Base-by-base conservation (phyloP, 1,284 basidiomycete species). In the Pisolithus thermaeus region DNA sequence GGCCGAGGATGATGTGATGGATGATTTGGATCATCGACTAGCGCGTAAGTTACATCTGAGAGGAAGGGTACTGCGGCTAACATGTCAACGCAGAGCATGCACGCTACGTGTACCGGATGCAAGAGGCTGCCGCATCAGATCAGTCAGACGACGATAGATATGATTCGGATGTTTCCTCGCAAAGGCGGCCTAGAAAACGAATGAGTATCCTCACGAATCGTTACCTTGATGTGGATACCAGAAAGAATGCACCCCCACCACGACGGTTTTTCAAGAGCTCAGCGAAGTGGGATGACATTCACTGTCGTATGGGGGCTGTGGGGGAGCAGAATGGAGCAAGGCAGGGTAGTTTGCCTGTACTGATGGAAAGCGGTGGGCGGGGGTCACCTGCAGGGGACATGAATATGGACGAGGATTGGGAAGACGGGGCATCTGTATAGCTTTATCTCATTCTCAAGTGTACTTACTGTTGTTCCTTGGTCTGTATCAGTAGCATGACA, bases 131-230 rank as follows among this genome's bases (percentile, higher is more conserved):
- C 23, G 72, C 71, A 28, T 64, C 69, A 2, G 71, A 72, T n/a
- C 74, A 77, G 42, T 75, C 75, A 1, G 73, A 78, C 35, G 73
- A 73, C 12, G 83, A 83, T 46, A 71, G 75, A 0, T 79, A 80
- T 25, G 76, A 77, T 43, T 80, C 79, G 7, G 72, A 73, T 38
- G 68, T 67, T 25, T 69, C 69, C 3, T 64, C 72, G 0, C 66
- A 71, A 23, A 68, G 69, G 22, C 68, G 68, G 39, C 62, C 67
- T 14, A 73, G 73, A 53, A 80, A 79, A 56, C 76, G 81, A 45
- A 87, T 87, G 81, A 85, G 83, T 56, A 74, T 87, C 51, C 50
- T 83, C 46, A 81, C 81, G n/a, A 78, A 79, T 50, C 73, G 78
- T 46, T 79, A 75, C 55, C 70, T 77, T 50, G 77, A 81, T 35